Base-by-base conservation (phyloP, 139 green algal species). In the Prasinococcaceae sp. region DNA sequence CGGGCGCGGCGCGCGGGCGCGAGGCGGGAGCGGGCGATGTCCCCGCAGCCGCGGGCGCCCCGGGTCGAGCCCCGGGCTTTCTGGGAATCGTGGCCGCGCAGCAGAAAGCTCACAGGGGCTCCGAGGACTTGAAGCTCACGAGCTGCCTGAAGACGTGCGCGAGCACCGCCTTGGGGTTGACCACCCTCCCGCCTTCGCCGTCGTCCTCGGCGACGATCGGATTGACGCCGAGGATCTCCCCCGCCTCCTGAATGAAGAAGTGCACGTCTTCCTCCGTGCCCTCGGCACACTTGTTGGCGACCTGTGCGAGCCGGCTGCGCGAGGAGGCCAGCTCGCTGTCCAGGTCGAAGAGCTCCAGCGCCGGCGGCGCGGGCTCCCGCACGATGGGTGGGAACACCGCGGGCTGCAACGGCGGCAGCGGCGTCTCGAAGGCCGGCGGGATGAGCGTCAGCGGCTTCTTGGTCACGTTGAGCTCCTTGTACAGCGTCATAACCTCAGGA, bases 301-400 rank as follows among this genome's bases (percentile, higher is more conserved):
- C 50, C 30, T 67, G 61, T 0, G 75, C 75, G 22, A 90, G 63
- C 19, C 68, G 63, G 26, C 84, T 75, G 50, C 74, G 62, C 42
- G 82, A 64, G 48, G 60, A 69, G 12, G 75, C 77, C 60, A 92
- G 84, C 46, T 60, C 63, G 40, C 87, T 81, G 44, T 92, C 83
- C 30, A 92, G 61, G 58, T 92, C 83, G 44, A 88, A 92, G 36
- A 90, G 79, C 64, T 92, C 83, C 39, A 92, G 66, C 2, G 69
- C 69, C 3, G 83, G 83, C 22, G 79, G 67, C 16, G 79, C 69
- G 4, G 74, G 83, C 66, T 92, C 83, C 4, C 58, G 39, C 22
- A 84, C 72, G 5, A 65, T 53, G 0, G 83, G 83, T 9, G 79
- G 81, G 69, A 92, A 92, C 0, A 84, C 69, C 12, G 81, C 79